These are phyloP conservation scores for Monilinia aucupariae DNA, from an alignment of 2,329 filamentous ascomycete genomes.

Conservation along the genomic window DNA sequence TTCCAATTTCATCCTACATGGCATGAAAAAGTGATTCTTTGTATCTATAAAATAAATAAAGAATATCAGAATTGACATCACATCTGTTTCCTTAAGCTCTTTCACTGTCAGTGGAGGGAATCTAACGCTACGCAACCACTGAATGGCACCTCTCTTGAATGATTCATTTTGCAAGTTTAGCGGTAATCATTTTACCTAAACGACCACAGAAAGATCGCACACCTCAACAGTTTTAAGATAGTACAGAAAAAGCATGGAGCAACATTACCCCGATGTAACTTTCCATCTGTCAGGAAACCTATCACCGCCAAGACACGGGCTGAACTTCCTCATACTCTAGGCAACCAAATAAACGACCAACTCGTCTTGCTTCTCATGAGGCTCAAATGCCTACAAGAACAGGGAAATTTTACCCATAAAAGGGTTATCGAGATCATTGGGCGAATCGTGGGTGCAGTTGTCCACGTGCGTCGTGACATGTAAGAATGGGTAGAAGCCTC, in stretches of 20 bases:
- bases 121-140: background rate
- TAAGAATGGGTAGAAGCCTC: background rate
- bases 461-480: background rate
- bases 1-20: background rate
- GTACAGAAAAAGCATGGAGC: background rate
- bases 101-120: no score
- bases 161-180: background rate
- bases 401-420: background rate
- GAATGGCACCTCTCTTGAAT: background rate
- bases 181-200: background rate
- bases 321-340: background rate
- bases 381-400: background rate
- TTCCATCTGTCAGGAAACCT: background rate
- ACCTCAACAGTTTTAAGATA: rapidly evolving
- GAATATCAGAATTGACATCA: no score
- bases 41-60: background rate
- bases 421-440: background rate
- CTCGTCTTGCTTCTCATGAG: background rate
- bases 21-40: background rate
- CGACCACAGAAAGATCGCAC: no score
- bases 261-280: background rate
- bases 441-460: background rate
- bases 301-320: background rate
- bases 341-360: background rate
- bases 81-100: background rate